A percentile compares a stretch with the other conserved stretches of the same genome.
These are phyloP conservation scores for Wickerhamomyces pijperi DNA, from an alignment of 805 yeast species.

Conservation along the genomic window DNA sequence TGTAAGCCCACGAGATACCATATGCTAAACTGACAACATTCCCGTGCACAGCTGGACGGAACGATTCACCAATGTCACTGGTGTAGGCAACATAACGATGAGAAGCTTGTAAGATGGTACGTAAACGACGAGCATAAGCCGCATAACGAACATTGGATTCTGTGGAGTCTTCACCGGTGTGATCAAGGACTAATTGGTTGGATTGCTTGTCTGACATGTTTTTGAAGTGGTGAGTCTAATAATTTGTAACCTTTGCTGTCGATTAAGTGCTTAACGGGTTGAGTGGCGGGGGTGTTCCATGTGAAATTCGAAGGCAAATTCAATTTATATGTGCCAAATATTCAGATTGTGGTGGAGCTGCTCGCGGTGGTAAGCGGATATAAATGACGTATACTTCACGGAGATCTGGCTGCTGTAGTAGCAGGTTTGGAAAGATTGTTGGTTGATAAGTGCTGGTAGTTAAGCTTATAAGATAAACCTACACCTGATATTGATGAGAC, in stretches of 20 bases:
- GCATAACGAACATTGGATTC: constrained; percentile 57
- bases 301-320: too few species aligned
- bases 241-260: background rate
- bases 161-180: constrained; percentile 24
- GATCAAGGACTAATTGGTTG: background rate
- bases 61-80: constrained; percentile 79
- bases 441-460: too few species aligned
- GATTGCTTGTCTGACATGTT: background rate
- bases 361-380: too few species aligned
- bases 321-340: too few species aligned
- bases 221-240: background rate
- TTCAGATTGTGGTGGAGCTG: too few species aligned
- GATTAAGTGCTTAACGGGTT: background rate
- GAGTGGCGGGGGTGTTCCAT: background rate
- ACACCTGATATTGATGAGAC: too few species aligned
- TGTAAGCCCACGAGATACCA: constrained; percentile 66
- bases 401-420: too few species aligned
- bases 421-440: too few species aligned
- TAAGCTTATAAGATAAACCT: too few species aligned
- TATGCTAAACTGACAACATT: constrained; percentile 52
- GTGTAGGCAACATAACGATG: constrained; percentile 82
- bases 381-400: too few species aligned
- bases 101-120: constrained; percentile 62
- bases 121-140: constrained; percentile 66
- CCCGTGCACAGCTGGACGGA: constrained; percentile 74